Evolutionary conservation across 1,284 basidiomycete species (phyloP), one percentile per base, ranked within the genome.

Genomic region (Macrocystidia cucumis): DNA sequence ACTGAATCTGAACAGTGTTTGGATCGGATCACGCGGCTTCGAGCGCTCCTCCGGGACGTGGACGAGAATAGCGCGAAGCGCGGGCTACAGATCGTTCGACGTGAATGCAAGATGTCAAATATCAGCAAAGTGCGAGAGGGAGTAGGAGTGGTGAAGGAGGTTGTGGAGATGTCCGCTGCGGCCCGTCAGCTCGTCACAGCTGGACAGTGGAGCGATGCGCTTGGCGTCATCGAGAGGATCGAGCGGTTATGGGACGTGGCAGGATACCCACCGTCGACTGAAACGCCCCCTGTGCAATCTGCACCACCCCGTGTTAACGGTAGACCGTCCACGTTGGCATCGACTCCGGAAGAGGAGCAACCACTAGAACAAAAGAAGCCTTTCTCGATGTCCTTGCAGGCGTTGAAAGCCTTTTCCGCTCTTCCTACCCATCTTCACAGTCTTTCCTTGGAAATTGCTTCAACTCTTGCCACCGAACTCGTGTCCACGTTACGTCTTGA

Each of bases 1-100:
- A 78, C 85, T 4, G 91, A 97, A 54, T 92, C 91, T 0, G 73
- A 82, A 22, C 76, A 81, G 19, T 95, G 92, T 49, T 66, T 98
- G 3, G 59, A 67, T 16, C 79, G 87, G 36, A 90, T 98, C 42
- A 65, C 72, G 3, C 65, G 76, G 18, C 70, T 98, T 7, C 83
- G 87, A 21, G 54, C 58, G 0, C 74, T 89, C 41, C 67, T 98
- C 5, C 67, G 69, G 23, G 76, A 84, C 18, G 82, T 97, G 2
- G 89, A 93, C 45, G 71, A 78, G 43, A 74, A 78, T 37, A 74
- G 80, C 17, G 87, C 90, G 0, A 74, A 79, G 44, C 78, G 78
- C 42, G 92, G 90, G 0, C 59, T 96, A 25, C 66, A 82, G 37
- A 67, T 91, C 32, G 74, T 91, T 18, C 67, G 74, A 35, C 69